Evolutionary conservation across 306 rosid species (phyloP), one percentile per base, ranked within the genome.

Genomic region (Neltuma alba): DNA sequence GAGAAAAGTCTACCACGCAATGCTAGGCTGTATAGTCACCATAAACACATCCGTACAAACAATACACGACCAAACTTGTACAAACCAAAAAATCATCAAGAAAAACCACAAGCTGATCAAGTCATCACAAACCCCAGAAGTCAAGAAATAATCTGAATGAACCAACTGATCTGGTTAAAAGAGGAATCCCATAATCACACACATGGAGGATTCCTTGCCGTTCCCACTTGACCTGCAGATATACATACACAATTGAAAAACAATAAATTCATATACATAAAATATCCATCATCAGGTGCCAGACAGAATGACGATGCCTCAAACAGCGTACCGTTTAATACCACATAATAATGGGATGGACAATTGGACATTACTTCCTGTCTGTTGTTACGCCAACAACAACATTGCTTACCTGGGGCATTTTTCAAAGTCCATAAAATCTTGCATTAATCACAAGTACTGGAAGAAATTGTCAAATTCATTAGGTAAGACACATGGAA

Each of bases 351-450:
- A 15, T 2, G 1, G 5, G 54, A 47, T 47, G 54, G 31, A 18
- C 70, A 20, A 54, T 83, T 47, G 54, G 31, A 18, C 70, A 20
- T 62, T 83, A 95, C 82, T 92, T 92, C 86, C 92, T 95, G n/a
- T 89, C 96, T 1, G 94, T 95, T 20, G 97, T 95, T 77, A 95
- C 92, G 0, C 99, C 99, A 58, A 95, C 97, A 2, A 92, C 99
- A 42, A 95, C 98, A 78, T 95, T 95, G 94, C 96, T 95, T 83
- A 95, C 99, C 99, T 95, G 88, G 76, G 47, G 76, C 76, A 81
- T 37, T 64, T 23, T 30, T 70, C 30, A 76, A 40, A 75, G 47
- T 30, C 54, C 54, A 62, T 48, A 64, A 58, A 64, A 36, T 48
- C 38, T 76, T 42, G 61, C 69, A 44, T 44, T 13, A 44, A 44